Evolutionary conservation across 495 filamentous ascomycete genomes (phyloP).

Genomic region (Trichoderma gamsii): DNA sequence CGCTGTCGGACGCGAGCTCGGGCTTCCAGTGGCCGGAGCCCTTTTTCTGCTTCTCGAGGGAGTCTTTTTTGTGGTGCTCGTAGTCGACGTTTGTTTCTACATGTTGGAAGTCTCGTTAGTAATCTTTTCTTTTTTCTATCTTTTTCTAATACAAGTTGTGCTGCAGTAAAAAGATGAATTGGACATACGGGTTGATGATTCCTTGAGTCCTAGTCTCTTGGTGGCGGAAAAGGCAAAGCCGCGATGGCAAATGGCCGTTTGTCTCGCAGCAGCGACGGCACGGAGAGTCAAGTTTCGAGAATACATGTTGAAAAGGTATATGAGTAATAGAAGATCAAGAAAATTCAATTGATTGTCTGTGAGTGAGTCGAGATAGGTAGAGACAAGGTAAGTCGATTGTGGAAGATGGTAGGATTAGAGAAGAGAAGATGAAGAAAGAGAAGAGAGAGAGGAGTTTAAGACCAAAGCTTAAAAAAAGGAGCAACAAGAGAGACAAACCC

Average conservation of each 20-base stretch:
- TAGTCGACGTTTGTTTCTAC: conserved; percentile 31
- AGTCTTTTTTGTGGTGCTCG: conserved; percentile 68
- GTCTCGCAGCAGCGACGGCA: neutral
- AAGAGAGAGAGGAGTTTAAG: too few species aligned
- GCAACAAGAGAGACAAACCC: too few species aligned
- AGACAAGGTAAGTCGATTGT: too few species aligned
- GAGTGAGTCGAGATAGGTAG: too few species aligned
- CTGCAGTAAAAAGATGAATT: too few species aligned
- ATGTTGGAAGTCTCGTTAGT: neutral
- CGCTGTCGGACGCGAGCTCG: conserved; percentile 71
- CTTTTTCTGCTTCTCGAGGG: conserved; percentile 60
- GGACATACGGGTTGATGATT: conserved; percentile 13
- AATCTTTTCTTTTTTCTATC: neutral
- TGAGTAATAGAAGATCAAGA: too few species aligned
- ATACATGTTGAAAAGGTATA: too few species aligned
- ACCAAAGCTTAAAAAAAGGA: too few species aligned
- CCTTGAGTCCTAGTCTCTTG: conserved; percentile 14
- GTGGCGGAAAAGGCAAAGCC: conserved; percentile 10
- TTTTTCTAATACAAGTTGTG: neutral
- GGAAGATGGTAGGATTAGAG: too few species aligned
- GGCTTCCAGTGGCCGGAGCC: conserved; percentile 78
- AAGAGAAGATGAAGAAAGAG: too few species aligned
- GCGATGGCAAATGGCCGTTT: neutral
- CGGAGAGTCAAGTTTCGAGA: too few species aligned
- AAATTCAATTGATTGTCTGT: too few species aligned